Percentiles rank a stretch among this genome's conserved stretches.
Evolutionary conservation across 2,329 filamentous ascomycete genomes (phyloP).

Genomic region (Exophiala spinifera): DNA sequence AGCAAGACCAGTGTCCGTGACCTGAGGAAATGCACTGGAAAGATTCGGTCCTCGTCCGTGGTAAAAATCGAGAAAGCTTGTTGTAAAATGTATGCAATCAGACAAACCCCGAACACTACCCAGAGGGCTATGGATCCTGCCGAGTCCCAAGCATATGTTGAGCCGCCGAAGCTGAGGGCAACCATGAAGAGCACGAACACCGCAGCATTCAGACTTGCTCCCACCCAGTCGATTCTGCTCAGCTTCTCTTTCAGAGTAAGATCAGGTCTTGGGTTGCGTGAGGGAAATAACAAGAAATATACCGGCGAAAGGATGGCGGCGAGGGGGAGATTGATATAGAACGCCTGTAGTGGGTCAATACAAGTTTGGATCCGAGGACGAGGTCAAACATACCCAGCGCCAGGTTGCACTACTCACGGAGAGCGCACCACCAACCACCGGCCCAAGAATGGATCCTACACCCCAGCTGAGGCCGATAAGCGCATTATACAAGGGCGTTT

Average conservation of each 20-base stretch:
- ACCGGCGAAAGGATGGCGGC: slow-evolving; percentile 41
- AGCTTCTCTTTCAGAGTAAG: not conserved
- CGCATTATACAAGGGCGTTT: slow-evolving; percentile 34
- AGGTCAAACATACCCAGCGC: slow-evolving; percentile 5
- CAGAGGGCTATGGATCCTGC: slow-evolving; percentile 48
- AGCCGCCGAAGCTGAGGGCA: slow-evolving; percentile 49
- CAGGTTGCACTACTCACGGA: slow-evolving; percentile 15
- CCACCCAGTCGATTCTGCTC: slow-evolving; percentile 44
- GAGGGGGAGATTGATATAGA: slow-evolving; percentile 57
- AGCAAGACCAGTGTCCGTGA: slow-evolving; percentile 41
- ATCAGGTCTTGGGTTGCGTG: slow-evolving; percentile 28
- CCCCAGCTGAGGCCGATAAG: slow-evolving; percentile 36
- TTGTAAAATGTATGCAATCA: slow-evolving; percentile 47
- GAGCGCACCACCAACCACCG: slow-evolving; percentile 38
- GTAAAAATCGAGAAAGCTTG: slow-evolving; percentile 48
- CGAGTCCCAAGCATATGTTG: slow-evolving; percentile 47
- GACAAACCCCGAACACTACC: slow-evolving; percentile 45
- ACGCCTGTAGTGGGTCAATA: slow-evolving; percentile 26
- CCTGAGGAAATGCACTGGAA: slow-evolving; percentile 49
- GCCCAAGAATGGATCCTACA: slow-evolving; percentile 36
- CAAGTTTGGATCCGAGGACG: too few species aligned
- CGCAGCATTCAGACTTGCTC: slow-evolving; percentile 44
- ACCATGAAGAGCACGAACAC: slow-evolving; percentile 25
- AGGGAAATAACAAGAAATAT: slow-evolving; percentile 44
- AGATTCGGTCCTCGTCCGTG: slow-evolving; percentile 42